Conservation (phyloP, 345 rosid species). For the Litchi chinensis region DNA sequence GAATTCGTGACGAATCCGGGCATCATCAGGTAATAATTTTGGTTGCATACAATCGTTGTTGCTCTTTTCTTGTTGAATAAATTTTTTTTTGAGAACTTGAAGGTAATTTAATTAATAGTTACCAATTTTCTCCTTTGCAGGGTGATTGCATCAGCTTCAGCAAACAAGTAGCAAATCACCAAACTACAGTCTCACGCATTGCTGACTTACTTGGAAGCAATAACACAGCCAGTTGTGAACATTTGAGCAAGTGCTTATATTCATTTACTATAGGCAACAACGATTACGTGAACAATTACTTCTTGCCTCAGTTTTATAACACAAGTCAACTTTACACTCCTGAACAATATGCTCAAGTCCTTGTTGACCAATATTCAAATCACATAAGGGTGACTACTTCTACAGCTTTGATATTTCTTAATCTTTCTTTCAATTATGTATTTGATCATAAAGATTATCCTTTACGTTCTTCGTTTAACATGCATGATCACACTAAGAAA, state of each 20-base stretch:
- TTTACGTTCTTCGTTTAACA: no score
- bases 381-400: constrained; percentile 28
- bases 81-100: no score
- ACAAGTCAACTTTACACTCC: constrained; percentile 19
- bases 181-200: constrained; percentile 14
- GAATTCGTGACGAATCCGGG: constrained; percentile 58
- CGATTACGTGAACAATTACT: constrained; percentile 52
- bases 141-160: constrained; percentile 49
- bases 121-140: constrained; percentile 22
- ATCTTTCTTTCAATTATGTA: no score
- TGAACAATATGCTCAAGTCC: constrained; percentile 25
- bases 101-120: not conserved
- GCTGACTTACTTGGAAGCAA: constrained; percentile 3
- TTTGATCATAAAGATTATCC: no score
- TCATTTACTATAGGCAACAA: constrained; percentile 41
- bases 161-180: constrained; percentile 41
- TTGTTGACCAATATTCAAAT: constrained; percentile 21
- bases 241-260: constrained; percentile 38
- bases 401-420: not conserved
- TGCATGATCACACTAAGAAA: no score
- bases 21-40: constrained; percentile 11
- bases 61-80: not conserved
- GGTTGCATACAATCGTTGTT: no score
- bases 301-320: constrained; percentile 21
- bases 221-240: not conserved